phyloP scores from a whole-genome alignment of 2,329 filamentous ascomycete genomes.

The Diaporthe humulicola region DNA sequence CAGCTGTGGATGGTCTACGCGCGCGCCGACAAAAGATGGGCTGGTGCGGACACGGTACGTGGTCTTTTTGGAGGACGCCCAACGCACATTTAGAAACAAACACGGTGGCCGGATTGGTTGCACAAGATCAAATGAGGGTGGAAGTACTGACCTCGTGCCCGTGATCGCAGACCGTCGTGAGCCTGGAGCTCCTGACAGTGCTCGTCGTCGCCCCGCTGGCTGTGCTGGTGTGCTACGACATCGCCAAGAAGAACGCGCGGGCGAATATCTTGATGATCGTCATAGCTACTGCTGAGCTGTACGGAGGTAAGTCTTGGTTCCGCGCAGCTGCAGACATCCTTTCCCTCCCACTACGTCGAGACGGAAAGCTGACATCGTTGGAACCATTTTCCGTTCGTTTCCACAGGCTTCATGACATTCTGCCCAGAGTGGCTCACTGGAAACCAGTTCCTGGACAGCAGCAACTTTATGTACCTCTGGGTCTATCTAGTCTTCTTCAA shows the following conservation, averaged over 20 bases:
- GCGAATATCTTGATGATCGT: slow-evolving; percentile 74
- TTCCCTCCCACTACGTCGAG: neutral
- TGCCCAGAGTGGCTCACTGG: slow-evolving; percentile 77
- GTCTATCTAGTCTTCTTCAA: slow-evolving; percentile 79
- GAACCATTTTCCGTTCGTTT: neutral
- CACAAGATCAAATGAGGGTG: neutral
- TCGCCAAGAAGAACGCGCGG: slow-evolving; percentile 66
- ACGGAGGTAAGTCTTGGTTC: slow-evolving; percentile 64
- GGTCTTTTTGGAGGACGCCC: neutral
- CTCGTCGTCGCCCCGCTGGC: slow-evolving; percentile 73
- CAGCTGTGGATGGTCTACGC: slow-evolving; percentile 79
- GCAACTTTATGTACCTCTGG: slow-evolving; percentile 78
- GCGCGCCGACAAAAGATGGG: slow-evolving; percentile 74
- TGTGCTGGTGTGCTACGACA: slow-evolving; percentile 70
- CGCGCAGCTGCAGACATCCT: neutral
- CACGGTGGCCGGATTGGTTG: neutral
- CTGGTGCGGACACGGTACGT: slow-evolving; percentile 69
- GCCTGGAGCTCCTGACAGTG: slow-evolving; percentile 75
- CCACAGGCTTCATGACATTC: slow-evolving; percentile 77
- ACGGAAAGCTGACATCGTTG: neutral
- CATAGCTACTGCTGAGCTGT: slow-evolving; percentile 75
- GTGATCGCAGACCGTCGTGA: slow-evolving; percentile 65
- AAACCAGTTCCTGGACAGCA: slow-evolving; percentile 72
- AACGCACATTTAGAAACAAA: neutral
- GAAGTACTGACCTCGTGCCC: slow-evolving; percentile 11